Conservation (phyloP, 306 rosid species). For the Alnus rubra region DNA sequence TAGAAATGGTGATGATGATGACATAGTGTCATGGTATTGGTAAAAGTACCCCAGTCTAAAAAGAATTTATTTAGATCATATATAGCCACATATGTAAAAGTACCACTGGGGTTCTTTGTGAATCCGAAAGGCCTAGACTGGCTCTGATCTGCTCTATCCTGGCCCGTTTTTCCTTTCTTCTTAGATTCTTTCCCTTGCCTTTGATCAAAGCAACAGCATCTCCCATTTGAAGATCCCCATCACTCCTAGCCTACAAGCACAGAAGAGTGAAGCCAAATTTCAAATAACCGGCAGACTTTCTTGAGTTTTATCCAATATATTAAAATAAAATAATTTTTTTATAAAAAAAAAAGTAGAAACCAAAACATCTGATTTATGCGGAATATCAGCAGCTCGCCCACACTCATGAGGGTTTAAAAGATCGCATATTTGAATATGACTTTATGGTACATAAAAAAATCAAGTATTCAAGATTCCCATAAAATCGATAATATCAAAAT, state of each 20-base stretch:
- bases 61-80: background rate
- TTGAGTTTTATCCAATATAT: background rate
- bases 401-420: background rate
- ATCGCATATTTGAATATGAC: background rate
- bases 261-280: constrained; percentile 25
- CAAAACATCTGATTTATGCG: background rate
- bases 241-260: constrained; percentile 38
- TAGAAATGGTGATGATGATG: too few species aligned
- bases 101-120: constrained; percentile 95
- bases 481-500: background rate
- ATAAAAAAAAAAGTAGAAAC: background rate
- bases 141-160: constrained; percentile 98
- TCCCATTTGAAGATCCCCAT: constrained; percentile 67
- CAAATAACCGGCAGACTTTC: constrained; percentile 20
- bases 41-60: background rate
- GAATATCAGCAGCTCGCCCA: background rate
- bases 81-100: constrained; percentile 6
- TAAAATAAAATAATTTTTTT: too few species aligned
- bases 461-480: background rate
- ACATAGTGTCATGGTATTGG: background rate
- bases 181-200: constrained; percentile 70
- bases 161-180: constrained; percentile 90
- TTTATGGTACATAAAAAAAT: background rate
- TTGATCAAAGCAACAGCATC: constrained; percentile 91
- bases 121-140: constrained; percentile 96